Percentiles rank a stretch among this genome's conserved stretches.
phyloP scores from a whole-genome alignment of 2,329 filamentous ascomycete genomes.

The Penicillium brasilianum region DNA sequence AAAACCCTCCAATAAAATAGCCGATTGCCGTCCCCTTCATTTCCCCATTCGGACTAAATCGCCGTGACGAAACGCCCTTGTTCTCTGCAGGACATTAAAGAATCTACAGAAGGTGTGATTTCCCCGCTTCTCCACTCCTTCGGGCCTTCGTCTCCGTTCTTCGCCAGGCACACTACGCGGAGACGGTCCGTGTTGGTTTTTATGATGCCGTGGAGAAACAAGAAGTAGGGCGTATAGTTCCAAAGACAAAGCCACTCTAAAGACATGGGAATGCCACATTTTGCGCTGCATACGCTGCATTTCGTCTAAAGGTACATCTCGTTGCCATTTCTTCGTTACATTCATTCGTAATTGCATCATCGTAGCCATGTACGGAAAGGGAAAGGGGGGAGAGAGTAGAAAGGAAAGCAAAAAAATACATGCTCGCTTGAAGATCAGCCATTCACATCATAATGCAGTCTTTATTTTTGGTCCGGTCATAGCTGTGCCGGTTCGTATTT shows the following conservation, averaged over 20 bases:
- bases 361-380: neutral
- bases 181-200: slow-evolving; percentile 22
- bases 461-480: slow-evolving; percentile 36
- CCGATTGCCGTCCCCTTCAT: neutral
- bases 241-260: too few relatives aligned
- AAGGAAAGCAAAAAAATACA: neutral
- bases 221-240: neutral
- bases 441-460: slow-evolving; percentile 52
- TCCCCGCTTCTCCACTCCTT: slow-evolving; percentile 10
- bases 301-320: slow-evolving; percentile 15
- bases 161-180: slow-evolving; percentile 7
- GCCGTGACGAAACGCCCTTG: slow-evolving; percentile 1
- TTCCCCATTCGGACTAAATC: neutral
- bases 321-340: slow-evolving; percentile 12
- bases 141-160: slow-evolving; percentile 2
- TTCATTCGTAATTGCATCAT: slow-evolving; percentile 21
- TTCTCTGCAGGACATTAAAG: neutral
- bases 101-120: neutral
- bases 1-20: slow-evolving; percentile 12
- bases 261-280: neutral
- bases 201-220: slow-evolving; percentile 21
- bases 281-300: neutral
- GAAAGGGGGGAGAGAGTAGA: neutral
- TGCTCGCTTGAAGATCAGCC: neutral
- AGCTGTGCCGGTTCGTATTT: slow-evolving; percentile 14